Percentiles rank a stretch among this genome's conserved stretches.
These are phyloP conservation scores for Nitzschia sp. DNA, from an alignment of 108 stramenopile genomes.

Conservation along the genomic window DNA sequence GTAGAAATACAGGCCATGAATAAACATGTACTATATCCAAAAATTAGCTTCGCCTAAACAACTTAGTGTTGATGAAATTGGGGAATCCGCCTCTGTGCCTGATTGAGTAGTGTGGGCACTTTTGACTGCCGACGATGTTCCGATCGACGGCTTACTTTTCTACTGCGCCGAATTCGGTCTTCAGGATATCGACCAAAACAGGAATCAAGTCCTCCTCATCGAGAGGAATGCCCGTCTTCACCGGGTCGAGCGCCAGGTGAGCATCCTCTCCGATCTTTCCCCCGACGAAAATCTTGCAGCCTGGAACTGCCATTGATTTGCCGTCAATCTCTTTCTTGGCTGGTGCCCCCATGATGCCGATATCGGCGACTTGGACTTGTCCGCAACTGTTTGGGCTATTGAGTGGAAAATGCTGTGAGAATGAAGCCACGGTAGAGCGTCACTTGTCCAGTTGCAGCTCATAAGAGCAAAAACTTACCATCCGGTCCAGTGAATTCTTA, in stretches of 20 bases:
- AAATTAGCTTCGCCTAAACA: neutral
- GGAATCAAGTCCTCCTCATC: conserved; percentile 77
- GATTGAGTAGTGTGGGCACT: neutral
- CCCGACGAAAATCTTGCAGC: conserved; percentile 94
- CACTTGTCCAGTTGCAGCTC: neutral
- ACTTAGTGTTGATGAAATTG: neutral
- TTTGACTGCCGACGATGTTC: neutral
- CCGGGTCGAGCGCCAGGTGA: conserved; percentile 79
- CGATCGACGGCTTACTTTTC: conserved; percentile 43
- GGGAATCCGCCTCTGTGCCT: neutral
- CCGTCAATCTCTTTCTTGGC: conserved; percentile 77
- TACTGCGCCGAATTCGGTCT: conserved; percentile 75
- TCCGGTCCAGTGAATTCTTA: conserved; percentile 96
- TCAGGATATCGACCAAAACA: conserved; percentile 74
- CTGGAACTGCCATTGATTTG: conserved; percentile 89
- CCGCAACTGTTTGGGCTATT: conserved; percentile 91
- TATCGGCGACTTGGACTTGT: conserved; percentile 94
- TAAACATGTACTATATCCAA: too few relatives aligned
- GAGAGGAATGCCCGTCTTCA: conserved; percentile 65
- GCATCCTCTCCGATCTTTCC: conserved; percentile 87
- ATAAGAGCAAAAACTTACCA: conserved; percentile 50
- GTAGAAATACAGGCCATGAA: neutral
- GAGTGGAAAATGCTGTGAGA: neutral
- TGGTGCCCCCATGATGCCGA: conserved; percentile 95
- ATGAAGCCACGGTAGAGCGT: neutral